phyloP scores from a whole-genome alignment of 1,139 yeast species.

The Lizanozyma gosingica region DNA sequence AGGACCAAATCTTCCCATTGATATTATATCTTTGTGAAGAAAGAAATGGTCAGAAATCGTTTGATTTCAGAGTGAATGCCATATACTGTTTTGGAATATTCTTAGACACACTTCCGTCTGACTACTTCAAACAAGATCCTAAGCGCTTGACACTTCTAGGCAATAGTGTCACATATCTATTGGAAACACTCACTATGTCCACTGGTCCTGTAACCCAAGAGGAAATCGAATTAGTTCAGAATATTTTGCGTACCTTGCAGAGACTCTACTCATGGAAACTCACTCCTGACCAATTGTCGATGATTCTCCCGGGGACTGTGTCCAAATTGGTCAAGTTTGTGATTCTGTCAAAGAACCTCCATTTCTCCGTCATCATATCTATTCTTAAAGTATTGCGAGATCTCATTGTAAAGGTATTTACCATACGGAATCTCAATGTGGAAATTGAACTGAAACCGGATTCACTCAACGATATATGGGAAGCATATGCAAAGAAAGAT shows the following conservation, averaged over 20 bases:
- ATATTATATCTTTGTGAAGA: slow-evolving; percentile 18
- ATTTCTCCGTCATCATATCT: slow-evolving; percentile 15
- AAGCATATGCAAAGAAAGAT: not conserved
- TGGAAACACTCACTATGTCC: slow-evolving; percentile 11
- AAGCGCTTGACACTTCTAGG: slow-evolving; percentile 21
- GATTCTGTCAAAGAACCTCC: slow-evolving; percentile 15
- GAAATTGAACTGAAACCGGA: not conserved
- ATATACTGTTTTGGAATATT: slow-evolving; percentile 12
- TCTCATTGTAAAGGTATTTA: slow-evolving; percentile 19
- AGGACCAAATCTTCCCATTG: slow-evolving; percentile 31
- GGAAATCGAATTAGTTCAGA: slow-evolving; percentile 9
- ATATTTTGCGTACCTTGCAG: slow-evolving; percentile 10
- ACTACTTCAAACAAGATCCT: slow-evolving; percentile 13
- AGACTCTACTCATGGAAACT: slow-evolving; percentile 11
- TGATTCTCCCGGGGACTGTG: slow-evolving; percentile 32
- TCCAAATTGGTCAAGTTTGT: slow-evolving; percentile 25
- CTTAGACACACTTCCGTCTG: slow-evolving; percentile 12
- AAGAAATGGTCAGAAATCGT: slow-evolving; percentile 5
- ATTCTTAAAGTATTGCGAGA: slow-evolving; percentile 16
- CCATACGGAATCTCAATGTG: not conserved
- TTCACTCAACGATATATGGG: not conserved
- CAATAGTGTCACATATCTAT: slow-evolving; percentile 15
- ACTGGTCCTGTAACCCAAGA: slow-evolving; percentile 11
- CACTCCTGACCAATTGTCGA: slow-evolving; percentile 23
- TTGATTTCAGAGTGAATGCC: slow-evolving; percentile 15